Base-by-base conservation (phyloP, 371 early-diverging fungal species). In the Mortierella sp. region DNA sequence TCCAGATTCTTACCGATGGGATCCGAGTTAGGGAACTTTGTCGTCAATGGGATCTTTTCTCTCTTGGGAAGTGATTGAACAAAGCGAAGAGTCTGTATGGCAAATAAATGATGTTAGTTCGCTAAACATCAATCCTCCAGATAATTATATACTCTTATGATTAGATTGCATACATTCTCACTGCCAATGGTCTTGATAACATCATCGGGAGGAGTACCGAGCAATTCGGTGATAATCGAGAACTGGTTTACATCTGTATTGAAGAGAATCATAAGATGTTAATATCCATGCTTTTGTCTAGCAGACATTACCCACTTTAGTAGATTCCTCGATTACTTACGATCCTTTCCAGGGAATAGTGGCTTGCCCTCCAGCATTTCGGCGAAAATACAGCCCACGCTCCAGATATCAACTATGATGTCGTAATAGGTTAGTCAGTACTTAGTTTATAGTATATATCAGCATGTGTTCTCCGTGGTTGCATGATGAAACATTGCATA, bases 371-470 rank as follows among this genome's bases (percentile, higher is more conserved):
- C 95, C 51, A 98, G 84, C 92, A 99, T 96, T 86, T 99, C 99
- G 37, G 97, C 97, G 76, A 99, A 94, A 66, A 99, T 99, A 86
- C 99, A 99, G 26, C 99, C 99, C n/a, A 98, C 89, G 85, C 96
- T 96, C 99, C 99, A 99, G 77, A 99, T 96, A 86, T 99, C 99
- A 37, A 99, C 96, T 92, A 74, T 47, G n/a, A 29, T 23, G 31
- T 23, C 13, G 17, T 15, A 63, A 47, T 40, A 45, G n/a, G 47
- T 3, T 51, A 37, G 54, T 45, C 53, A 54, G n/a, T 17, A 37
- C 15, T 43, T 10, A 47, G 31, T 13, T 15, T 23, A n/a, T n/a
- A 2, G 34, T 59, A 37, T 42, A 47, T 56, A 12, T 3, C 32
- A 64, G 40, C 19, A 75, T 17, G 22, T 32, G 3, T 17, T 26